Base-by-base conservation (phyloP, 805 yeast genomes). In the Hanseniaspora singularis region DNA sequence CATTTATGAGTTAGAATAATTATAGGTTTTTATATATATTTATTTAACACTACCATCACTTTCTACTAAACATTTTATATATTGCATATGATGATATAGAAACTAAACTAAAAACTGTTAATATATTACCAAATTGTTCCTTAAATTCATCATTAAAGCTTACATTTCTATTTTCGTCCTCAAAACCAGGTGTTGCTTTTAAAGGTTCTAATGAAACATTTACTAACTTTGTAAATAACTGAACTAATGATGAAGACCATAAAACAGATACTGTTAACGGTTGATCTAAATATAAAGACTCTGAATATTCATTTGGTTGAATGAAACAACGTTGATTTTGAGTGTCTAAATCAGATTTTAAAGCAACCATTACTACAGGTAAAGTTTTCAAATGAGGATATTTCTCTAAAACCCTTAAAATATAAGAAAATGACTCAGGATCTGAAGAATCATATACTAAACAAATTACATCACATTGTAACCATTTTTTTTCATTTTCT, bases 271-370 rank as follows among this genome's bases (percentile, higher is more conserved):
- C 82, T 57, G 92, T 97, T 51, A 92, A 63, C 0, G 98, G 98
- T 3, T 92, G 83, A 10, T 79, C 77, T 14, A 92, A 59, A 49
- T 63, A 68, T 5, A 87, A 61, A 4, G 73, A 69, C 24, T 84
- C 67, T 0, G 95, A 79, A 57, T 79, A 87, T 23, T 76, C 79
- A 54, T 92, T 97, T 0, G 99, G 98, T 57, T 85, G 96, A 5
- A 72, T 66, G 47, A 76, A 83, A 32, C 81, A 77, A 31, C 98
- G 63, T 57, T 92, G 99, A 57, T 89, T 96, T 59, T 88, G 97
- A 54, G 94, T 78, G 61, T 92, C 99, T 31, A 86, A 67, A 62
- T 92, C 99, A 0, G 98, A 97, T 58, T 92, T 92, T 30, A 88
- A 66, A 0, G 96, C 98, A 1, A 88, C 96, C 57, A 80, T 84